Evolutionary conservation across 2,329 filamentous ascomycete species (phyloP), one percentile per base, ranked within the genome.

Genomic region (Fonsecaea pugnacius): DNA sequence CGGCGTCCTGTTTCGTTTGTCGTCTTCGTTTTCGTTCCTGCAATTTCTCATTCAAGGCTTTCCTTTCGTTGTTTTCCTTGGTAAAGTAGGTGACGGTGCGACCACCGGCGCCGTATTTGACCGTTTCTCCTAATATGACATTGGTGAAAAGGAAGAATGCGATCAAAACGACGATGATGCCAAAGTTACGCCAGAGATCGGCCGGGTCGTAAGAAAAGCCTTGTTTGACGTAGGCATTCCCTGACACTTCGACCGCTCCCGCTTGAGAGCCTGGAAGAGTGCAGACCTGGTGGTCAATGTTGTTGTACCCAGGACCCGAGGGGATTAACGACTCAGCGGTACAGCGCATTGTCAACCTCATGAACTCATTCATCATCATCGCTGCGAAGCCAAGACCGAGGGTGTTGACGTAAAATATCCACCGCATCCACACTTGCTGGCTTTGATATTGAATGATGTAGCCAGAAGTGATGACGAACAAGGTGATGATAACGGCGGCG

Each of bases 301-400:
- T 83, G 64, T 78, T 80, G 71, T 96, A 96, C 0, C 83, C 85
- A 0, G 85, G 81, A 0, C 91, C 92, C 3, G 81, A 84, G 0
- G 92, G 92, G 21, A 96, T 82, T 4, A 96, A 78, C 0, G 87
- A 91, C 51, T 84, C 82, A 1, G 81, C 80, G 0, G 85, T 85
- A 72, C 92, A 96, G 0, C 84, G 87, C 74, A 96, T 80, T 32
- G 88, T 82, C 48, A 91, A 80, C 10, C 85, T 78, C 38, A 83
- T 82, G 72, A 96, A 96, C 73, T 96, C 92, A 72, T 96, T 96
- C 71, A 91, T 86, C 91, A 96, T 95, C 77, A 96, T 77, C 1
- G 87, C 81, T 10, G 88, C 85, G 73, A 96, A 96, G 0, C 87
- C 86, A 1, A 95, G 82, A 52, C 90, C 91, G 0, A 93, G 79